These are phyloP conservation scores for Arabidopsis thaliana DNA, from an alignment of 345 rosid genomes.

Conservation along the genomic window DNA sequence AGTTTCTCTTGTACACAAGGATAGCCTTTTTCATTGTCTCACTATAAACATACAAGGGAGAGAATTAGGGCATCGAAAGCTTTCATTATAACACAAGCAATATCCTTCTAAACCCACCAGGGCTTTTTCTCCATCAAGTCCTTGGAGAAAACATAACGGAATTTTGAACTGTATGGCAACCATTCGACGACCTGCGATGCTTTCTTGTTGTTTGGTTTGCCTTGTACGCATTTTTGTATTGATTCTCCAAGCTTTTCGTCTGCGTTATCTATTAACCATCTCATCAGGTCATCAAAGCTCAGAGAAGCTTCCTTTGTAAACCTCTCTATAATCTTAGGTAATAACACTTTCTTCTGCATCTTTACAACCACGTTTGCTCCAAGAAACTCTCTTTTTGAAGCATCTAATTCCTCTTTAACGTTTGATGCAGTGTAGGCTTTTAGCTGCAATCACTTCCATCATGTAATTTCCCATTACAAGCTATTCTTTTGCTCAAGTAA, in stretches of 20 bases:
- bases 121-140: constrained; percentile 69
- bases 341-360: constrained; percentile 69
- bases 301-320: constrained; percentile 72
- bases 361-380: constrained; percentile 58
- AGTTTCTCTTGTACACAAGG: neutral
- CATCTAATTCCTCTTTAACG: constrained; percentile 68
- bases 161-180: constrained; percentile 77
- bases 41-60: constrained; percentile 15
- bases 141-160: constrained; percentile 71
- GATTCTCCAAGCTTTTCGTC: constrained; percentile 69
- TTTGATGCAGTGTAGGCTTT: constrained; percentile 69
- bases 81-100: constrained; percentile 11
- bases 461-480: neutral
- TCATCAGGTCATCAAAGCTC: constrained; percentile 59
- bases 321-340: constrained; percentile 74
- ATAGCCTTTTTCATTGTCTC: neutral
- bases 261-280: constrained; percentile 61
- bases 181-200: constrained; percentile 67
- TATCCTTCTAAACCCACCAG: constrained; percentile 46
- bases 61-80: neutral
- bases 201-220: constrained; percentile 56
- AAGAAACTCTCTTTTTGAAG: constrained; percentile 74
- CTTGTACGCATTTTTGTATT: constrained; percentile 58
- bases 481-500: neutral
- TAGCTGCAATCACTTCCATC: constrained; percentile 52